A percentile compares a stretch with the other conserved stretches of the same genome.
Evolutionary conservation across 345 rosid species (phyloP).

Genomic region (Lepidium aucheri): DNA sequence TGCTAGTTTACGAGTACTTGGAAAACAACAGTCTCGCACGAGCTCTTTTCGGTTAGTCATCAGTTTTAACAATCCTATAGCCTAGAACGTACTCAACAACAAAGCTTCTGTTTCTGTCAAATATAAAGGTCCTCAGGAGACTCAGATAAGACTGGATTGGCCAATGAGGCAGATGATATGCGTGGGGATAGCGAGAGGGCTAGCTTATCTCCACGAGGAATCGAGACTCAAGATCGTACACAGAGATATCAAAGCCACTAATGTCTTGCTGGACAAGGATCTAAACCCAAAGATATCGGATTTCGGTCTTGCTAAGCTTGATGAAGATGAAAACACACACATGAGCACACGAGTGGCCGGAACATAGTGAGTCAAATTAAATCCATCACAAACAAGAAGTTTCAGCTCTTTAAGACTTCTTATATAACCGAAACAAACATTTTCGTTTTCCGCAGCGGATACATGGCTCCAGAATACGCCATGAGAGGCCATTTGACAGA

Average conservation of each 20-base stretch:
- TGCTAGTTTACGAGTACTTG: slow-evolving; percentile 51
- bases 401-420: not conserved
- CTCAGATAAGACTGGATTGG: slow-evolving; percentile 33
- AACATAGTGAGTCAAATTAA: slow-evolving; percentile 29
- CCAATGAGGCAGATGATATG: slow-evolving; percentile 36
- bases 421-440: not conserved
- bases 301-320: slow-evolving; percentile 43
- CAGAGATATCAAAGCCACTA: slow-evolving; percentile 46
- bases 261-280: slow-evolving; percentile 37
- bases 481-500: slow-evolving; percentile 40
- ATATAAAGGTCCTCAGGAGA: slow-evolving; percentile 24
- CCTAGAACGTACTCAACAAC: not conserved
- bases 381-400: not conserved
- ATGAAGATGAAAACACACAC: slow-evolving; percentile 42
- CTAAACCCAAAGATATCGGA: slow-evolving; percentile 39
- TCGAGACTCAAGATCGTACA: slow-evolving; percentile 42
- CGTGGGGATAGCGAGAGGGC: slow-evolving; percentile 42
- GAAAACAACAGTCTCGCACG: slow-evolving; percentile 48
- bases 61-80: not conserved
- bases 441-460: slow-evolving; percentile 23
- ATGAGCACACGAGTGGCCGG: slow-evolving; percentile 46
- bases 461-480: slow-evolving; percentile 49
- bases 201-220: slow-evolving; percentile 44
- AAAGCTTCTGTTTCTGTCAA: not conserved
- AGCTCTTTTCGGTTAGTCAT: slow-evolving; percentile 36